A percentile compares a stretch with the other conserved stretches of the same genome.
These are phyloP conservation scores for Metarhizium robertsii DNA, from an alignment of 2,329 filamentous ascomycete species.

Conservation along the genomic window DNA sequence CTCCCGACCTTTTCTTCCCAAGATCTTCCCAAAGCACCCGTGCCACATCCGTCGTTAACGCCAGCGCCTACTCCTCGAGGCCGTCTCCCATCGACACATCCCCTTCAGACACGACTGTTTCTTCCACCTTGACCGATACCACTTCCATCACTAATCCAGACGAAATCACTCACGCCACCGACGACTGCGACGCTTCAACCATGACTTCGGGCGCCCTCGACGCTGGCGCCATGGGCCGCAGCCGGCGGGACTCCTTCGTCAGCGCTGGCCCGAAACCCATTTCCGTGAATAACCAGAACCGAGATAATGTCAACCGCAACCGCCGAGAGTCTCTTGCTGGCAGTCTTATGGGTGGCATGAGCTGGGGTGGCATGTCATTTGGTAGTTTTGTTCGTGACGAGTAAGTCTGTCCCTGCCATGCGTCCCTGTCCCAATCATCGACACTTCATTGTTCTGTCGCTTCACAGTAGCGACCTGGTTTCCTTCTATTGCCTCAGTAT, in stretches of 20 bases:
- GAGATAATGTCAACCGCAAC: constrained; percentile 46
- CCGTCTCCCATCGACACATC: constrained; percentile 25
- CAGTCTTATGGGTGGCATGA: constrained; percentile 73
- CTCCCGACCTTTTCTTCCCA: constrained; percentile 15
- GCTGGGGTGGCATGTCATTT: constrained; percentile 93
- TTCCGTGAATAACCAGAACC: constrained; percentile 55
- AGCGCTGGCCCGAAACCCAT: constrained; percentile 58
- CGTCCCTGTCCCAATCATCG: constrained; percentile 9
- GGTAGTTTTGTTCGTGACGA: constrained; percentile 97
- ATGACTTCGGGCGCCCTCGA: constrained; percentile 55
- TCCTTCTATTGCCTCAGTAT: background rate
- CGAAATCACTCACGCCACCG: constrained; percentile 5
- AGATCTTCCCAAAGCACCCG: constrained; percentile 7
- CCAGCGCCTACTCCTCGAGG: constrained; percentile 20
- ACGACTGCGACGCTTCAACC: constrained; percentile 27
- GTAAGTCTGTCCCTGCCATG: constrained; percentile 48
- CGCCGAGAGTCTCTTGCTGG: constrained; percentile 55
- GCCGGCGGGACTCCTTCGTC: constrained; percentile 56
- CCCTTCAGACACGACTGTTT: constrained; percentile 12
- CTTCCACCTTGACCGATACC: constrained; percentile 14
- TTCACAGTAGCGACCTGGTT: background rate
- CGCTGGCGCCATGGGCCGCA: constrained; percentile 44
- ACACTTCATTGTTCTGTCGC: background rate
- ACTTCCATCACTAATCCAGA: constrained; percentile 14
- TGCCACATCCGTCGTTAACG: constrained; percentile 9